phyloP scores from a whole-genome alignment of 2,329 filamentous ascomycete species.

The Fonsecaea erecta region DNA sequence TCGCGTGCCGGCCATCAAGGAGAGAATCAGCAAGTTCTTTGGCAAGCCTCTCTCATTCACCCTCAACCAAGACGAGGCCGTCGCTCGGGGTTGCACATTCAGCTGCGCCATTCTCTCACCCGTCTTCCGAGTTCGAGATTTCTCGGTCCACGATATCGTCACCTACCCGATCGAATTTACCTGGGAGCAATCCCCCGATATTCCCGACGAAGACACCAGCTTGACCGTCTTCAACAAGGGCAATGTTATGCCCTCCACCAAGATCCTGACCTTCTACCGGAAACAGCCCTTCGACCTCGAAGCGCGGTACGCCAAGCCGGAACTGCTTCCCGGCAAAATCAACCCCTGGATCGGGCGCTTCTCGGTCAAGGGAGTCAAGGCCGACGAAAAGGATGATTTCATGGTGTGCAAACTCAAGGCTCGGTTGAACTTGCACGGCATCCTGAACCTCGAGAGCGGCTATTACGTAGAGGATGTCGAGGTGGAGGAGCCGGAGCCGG shows the following conservation, averaged over 20 bases:
- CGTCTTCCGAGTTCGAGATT: slow-evolving; percentile 97
- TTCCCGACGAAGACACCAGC: slow-evolving; percentile 97
- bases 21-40: slow-evolving; percentile 87
- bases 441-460: slow-evolving; percentile 93
- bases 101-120: slow-evolving; percentile 96
- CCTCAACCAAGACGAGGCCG: slow-evolving; percentile 96
- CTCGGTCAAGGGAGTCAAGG: slow-evolving; percentile 96
- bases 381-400: slow-evolving; percentile 87
- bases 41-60: slow-evolving; percentile 92
- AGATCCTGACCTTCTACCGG: slow-evolving; percentile 98
- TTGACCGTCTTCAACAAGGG: slow-evolving; percentile 97
- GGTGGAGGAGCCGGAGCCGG: slow-evolving; percentile 88
- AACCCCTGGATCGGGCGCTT: slow-evolving; percentile 97
- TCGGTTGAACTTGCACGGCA: slow-evolving; percentile 91
- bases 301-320: slow-evolving; percentile 87
- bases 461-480: slow-evolving; percentile 99
- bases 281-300: slow-evolving; percentile 97
- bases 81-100: slow-evolving; percentile 94
- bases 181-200: slow-evolving; percentile 98
- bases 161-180: slow-evolving; percentile 98
- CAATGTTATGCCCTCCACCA: slow-evolving; percentile 95
- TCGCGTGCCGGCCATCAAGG: slow-evolving; percentile 91
- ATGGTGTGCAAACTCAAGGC: slow-evolving; percentile 99
- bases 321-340: slow-evolving; percentile 82
- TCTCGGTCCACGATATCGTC: slow-evolving; percentile 95